Evolutionary conservation across 495 filamentous ascomycete species (phyloP), one percentile per base, ranked within the genome.

Genomic region (Parmelia sp.): DNA sequence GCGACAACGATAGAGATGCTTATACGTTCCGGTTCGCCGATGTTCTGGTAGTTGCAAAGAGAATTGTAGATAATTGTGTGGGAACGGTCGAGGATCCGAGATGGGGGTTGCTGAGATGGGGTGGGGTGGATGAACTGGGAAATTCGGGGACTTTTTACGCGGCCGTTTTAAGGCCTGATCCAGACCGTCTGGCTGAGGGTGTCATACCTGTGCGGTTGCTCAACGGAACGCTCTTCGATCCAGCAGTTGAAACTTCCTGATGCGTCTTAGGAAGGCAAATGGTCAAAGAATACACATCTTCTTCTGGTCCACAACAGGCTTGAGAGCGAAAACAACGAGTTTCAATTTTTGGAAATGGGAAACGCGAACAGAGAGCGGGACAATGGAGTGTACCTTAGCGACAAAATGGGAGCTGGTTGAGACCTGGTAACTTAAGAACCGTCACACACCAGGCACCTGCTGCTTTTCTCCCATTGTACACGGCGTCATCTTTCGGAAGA

Each of bases 1-100:
- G 56, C 37, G 56, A 39, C 17, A 58, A 58, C 25, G 56, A 58
- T 31, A 23, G 23, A 12, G 56, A 58, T 39, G 33, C 56, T 27
- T 36, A 58, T 7, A 31, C 37, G 9, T 58, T 58, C 27, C 56
- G 56, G 1, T 39, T 27, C 19, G 56, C 56, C 21, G 56, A 58
- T 58, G 33, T 58, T 39, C 19, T 58, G 21, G n/a, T 23, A 25
- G 19, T 58, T 12, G 56, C 56, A 15, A 58, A 39, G 25, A 15
- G 21, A 25, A 0, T 58, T 12, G 33, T 58, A 23, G 56, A 58
- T 10, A 37, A 15, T 17, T 53, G 49, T 31, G 27, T 53, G 25
- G 49, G 49, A 51, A 51, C 8, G 11, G 10, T 6, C 1, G 14
- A 0, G 27, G 4, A 1, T 14, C 4, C 4, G 11, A 49, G 4